Evolutionary conservation across 768 basidiomycete genomes (phyloP), one percentile per base, ranked within the genome.

Genomic region (Agrocybe pediades): DNA sequence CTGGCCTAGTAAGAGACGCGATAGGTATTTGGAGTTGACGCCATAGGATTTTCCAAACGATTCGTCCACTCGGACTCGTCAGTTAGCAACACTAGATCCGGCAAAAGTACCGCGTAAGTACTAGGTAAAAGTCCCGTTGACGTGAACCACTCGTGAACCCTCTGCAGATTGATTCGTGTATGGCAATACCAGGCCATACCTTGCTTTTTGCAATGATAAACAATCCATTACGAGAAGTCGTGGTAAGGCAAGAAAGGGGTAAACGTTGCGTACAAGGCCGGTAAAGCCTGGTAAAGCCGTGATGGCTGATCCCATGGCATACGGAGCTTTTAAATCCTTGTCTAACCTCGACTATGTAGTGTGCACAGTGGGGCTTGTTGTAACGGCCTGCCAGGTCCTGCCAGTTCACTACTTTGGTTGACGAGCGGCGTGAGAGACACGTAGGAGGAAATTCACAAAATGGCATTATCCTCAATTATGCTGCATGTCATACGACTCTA

Each of bases 11-110:
- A 26, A 40, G 25, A 20, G 41, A 20, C 41, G 49, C 43, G 30
- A 21, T 42, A 27, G 50, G 33, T 11, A 36, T 16, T 43, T 16
- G 13, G 16, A 40, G 39, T 6, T 46, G 41, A 42, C n/a, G 40
- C 44, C 21, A 40, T 42, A 45, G 43, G 48, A 53, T 40, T 27
- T 25, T 51, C 33, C 25, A 39, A n/a, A n/a, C n/a, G n/a, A n/a
- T n/a, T n/a, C n/a, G n/a, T n/a, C n/a, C n/a, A n/a, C n/a, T n/a
- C n/a, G n/a, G n/a, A n/a, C 25, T 47, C 41, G 42, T 52, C 53
- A 39, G 26, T 25, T 24, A 16, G 45, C 41, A 40, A 42, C 50
- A 58, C 26, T 49, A 54, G 57, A 33, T 20, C 57, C 56, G 54
- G 51, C 48, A 49, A 60, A 58, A 54, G 52, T 21, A 26, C 30